Evolutionary conservation across 2,329 filamentous ascomycete genomes (phyloP).

Genomic region (Ophiostoma quercus): DNA sequence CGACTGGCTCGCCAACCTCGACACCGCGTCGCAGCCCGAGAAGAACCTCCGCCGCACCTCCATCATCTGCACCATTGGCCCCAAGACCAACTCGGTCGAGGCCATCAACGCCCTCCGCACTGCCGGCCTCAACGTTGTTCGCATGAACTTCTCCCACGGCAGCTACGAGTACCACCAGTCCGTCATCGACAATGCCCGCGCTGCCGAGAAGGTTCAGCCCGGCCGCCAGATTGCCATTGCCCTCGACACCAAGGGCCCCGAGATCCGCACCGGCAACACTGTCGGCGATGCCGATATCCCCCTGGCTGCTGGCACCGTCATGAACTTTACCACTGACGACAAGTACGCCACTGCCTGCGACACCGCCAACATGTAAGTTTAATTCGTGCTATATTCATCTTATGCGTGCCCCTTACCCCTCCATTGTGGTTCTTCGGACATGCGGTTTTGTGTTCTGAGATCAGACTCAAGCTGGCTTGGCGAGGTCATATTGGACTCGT

Average conservation of each 20-base stretch:
- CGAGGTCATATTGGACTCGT: background rate
- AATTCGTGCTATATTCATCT: background rate
- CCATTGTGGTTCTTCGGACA: background rate
- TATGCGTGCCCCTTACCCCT: background rate
- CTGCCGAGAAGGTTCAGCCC: conserved; percentile 69
- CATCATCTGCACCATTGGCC: conserved; percentile 98
- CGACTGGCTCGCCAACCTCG: conserved; percentile 63
- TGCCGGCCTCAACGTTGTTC: conserved; percentile 92
- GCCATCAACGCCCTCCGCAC: conserved; percentile 91
- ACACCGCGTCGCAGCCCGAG: conserved; percentile 81
- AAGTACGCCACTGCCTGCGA: conserved; percentile 79
- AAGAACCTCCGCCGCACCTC: conserved; percentile 93
- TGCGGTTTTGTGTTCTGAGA: background rate
- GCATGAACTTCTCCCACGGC: conserved; percentile 99
- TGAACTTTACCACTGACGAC: conserved; percentile 97
- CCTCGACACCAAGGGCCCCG: conserved; percentile 65
- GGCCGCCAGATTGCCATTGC: conserved; percentile 94
- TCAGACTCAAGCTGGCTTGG: background rate
- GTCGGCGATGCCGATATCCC: conserved; percentile 76
- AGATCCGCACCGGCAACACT: conserved; percentile 59
- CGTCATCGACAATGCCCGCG: conserved; percentile 91
- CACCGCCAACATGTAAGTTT: conserved; percentile 82
- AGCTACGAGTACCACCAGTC: conserved; percentile 89
- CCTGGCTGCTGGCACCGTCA: conserved; percentile 72
- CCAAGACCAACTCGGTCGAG: conserved; percentile 97